Evolutionary conservation across 1,284 basidiomycete species (phyloP).

Genomic region (Trichosporon sp.): DNA sequence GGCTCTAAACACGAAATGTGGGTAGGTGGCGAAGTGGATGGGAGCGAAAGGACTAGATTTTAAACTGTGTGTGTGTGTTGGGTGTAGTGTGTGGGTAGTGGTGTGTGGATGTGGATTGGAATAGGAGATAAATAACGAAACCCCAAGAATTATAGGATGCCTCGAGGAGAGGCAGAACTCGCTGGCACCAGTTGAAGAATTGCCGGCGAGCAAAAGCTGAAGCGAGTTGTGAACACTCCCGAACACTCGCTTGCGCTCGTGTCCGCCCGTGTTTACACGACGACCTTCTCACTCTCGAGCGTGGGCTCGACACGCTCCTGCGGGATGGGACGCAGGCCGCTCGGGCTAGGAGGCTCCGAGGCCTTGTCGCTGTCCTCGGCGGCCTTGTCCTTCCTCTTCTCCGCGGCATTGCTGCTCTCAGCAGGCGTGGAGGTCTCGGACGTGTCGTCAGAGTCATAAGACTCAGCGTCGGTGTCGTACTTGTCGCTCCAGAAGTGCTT

Average conservation of each 20-base stretch:
- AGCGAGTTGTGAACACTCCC: no score
- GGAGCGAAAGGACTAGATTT: background rate
- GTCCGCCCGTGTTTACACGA: background rate
- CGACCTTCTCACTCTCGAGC: conserved; percentile 4
- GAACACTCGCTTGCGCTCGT: background rate
- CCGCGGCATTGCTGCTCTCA: background rate
- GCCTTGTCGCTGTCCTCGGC: background rate
- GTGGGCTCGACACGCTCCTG: conserved; percentile 14
- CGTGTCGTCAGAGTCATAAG: background rate
- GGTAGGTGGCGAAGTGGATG: background rate
- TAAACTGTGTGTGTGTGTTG: background rate
- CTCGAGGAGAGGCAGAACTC: no score
- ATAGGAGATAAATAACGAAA: background rate
- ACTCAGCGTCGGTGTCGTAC: conserved; percentile 12
- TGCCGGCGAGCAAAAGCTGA: no score
- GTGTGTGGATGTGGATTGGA: background rate
- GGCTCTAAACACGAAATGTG: background rate
- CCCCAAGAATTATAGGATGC: background rate
- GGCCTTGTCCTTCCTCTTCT: background rate
- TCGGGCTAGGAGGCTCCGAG: background rate
- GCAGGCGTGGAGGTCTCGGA: background rate
- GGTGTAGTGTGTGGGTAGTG: no score
- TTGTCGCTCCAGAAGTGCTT: conserved; percentile 33
- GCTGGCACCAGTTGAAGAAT: no score
- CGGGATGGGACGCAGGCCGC: background rate